Evolutionary conservation across 208 protist genomes (phyloP).

Genomic region (Leishmania guyanensis): DNA sequence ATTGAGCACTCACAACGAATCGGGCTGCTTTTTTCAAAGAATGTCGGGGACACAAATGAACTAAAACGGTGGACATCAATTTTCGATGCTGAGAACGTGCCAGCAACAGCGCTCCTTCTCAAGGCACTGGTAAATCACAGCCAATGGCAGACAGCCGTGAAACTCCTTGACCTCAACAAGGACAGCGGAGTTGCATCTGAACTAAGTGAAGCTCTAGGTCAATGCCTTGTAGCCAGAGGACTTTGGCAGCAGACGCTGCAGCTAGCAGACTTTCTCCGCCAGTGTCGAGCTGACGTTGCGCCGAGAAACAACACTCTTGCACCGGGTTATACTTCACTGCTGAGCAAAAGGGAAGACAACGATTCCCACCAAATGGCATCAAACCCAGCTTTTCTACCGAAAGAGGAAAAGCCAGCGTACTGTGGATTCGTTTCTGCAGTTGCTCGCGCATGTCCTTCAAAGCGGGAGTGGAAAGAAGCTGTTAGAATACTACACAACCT

Average conservation of each 20-base stretch:
- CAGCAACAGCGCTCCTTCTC: constrained; percentile 56
- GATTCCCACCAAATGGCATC: constrained; percentile 28
- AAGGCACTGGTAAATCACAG: constrained; percentile 67
- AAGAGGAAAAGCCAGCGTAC: constrained; percentile 19
- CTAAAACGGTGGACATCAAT: constrained; percentile 57
- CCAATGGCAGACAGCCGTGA: constrained; percentile 56
- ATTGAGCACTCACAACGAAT: constrained; percentile 68
- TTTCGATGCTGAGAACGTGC: constrained; percentile 60
- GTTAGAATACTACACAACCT: constrained; percentile 5
- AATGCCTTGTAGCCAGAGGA: constrained; percentile 41
- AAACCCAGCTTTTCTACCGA: constrained; percentile 33
- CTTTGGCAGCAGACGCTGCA: constrained; percentile 31
- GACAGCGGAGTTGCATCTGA: constrained; percentile 23
- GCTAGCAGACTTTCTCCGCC: not conserved
- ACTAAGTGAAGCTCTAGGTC: constrained; percentile 37
- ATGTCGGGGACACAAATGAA: constrained; percentile 33
- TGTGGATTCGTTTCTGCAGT: constrained; percentile 32
- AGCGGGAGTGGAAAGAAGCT: constrained; percentile 23
- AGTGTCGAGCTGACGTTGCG: not conserved
- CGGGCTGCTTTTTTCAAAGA: constrained; percentile 56
- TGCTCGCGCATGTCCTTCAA: constrained; percentile 23
- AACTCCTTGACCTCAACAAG: constrained; percentile 46
- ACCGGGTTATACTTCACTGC: not conserved
- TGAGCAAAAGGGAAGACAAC: not conserved
- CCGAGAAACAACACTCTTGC: not conserved